These are phyloP conservation scores for Trichoderma hamatum DNA, from an alignment of 2,329 filamentous ascomycete species.

Conservation along the genomic window DNA sequence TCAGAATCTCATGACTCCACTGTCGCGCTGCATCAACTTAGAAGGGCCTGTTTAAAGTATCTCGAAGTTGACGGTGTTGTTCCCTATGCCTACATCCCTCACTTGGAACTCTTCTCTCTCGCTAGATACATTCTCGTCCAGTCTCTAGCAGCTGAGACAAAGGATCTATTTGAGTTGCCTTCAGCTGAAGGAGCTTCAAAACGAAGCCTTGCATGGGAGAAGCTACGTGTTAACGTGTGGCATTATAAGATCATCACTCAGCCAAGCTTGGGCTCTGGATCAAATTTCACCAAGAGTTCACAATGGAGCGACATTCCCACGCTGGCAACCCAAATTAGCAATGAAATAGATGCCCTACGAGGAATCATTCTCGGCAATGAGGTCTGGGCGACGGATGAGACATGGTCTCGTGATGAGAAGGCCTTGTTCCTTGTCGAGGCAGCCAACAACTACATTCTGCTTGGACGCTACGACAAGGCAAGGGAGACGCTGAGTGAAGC, in stretches of 20 bases:
- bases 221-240: conserved; percentile 73
- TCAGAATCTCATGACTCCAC: not conserved
- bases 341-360: conserved; percentile 48
- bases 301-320: conserved; percentile 63
- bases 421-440: conserved; percentile 79
- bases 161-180: conserved; percentile 34
- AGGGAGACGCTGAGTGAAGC: conserved; percentile 71
- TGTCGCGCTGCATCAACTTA: conserved; percentile 44
- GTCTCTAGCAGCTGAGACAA: conserved; percentile 31
- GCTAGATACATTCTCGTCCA: conserved; percentile 57
- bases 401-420: conserved; percentile 54
- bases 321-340: conserved; percentile 55
- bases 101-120: conserved; percentile 80
- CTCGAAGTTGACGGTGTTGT: conserved; percentile 83
- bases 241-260: conserved; percentile 63
- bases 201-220: conserved; percentile 59
- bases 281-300: conserved; percentile 58
- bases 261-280: conserved; percentile 57
- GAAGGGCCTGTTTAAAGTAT: conserved; percentile 63
- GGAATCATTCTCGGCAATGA: conserved; percentile 42
- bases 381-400: conserved; percentile 42
- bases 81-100: conserved; percentile 80
- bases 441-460: conserved; percentile 79
- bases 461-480: conserved; percentile 79
- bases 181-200: conserved; percentile 46